Percentiles rank a stretch among this genome's conserved stretches.
These are phyloP conservation scores for Crithidia acanthocephali DNA, from an alignment of 208 protist genomes.

Conservation along the genomic window DNA sequence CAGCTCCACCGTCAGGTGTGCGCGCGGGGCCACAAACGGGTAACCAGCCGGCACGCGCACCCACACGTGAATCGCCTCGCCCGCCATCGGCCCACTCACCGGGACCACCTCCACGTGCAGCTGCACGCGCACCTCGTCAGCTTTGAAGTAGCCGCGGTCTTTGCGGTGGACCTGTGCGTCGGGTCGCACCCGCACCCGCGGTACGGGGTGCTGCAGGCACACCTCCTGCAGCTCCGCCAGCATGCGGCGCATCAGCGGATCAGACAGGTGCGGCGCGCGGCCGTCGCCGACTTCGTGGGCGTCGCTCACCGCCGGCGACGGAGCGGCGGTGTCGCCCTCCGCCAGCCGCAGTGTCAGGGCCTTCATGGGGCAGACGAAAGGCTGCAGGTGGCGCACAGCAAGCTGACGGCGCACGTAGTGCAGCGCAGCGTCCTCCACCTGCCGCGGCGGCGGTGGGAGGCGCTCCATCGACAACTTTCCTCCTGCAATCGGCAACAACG, in stretches of 20 bases:
- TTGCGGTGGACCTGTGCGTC: slow-evolving; percentile 21
- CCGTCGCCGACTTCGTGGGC: not conserved
- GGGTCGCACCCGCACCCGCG: slow-evolving; percentile 19
- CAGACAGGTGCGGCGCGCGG: slow-evolving; percentile 7
- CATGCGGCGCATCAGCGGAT: slow-evolving; percentile 19
- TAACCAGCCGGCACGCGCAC: slow-evolving; percentile 51
- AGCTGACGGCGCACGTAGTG: slow-evolving; percentile 26
- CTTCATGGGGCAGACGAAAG: slow-evolving; percentile 19
- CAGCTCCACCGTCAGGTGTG: slow-evolving; percentile 46
- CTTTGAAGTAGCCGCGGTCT: slow-evolving; percentile 24
- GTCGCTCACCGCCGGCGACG: not conserved
- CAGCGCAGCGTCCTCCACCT: slow-evolving; percentile 21
- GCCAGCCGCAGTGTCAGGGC: slow-evolving; percentile 16
- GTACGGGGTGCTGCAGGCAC: slow-evolving; percentile 11
- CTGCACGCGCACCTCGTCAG: slow-evolving; percentile 28
- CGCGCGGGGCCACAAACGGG: slow-evolving; percentile 47
- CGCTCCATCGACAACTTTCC: not conserved
- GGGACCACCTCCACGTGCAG: slow-evolving; percentile 55
- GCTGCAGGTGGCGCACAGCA: slow-evolving; percentile 19
- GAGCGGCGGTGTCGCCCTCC: slow-evolving; percentile 10
- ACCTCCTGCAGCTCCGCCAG: slow-evolving; percentile 17
- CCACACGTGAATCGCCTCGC: slow-evolving; percentile 40
- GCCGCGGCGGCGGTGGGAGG: slow-evolving; percentile 6
- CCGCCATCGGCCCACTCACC: slow-evolving; percentile 50
- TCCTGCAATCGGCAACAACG: not conserved